These are phyloP conservation scores for Xylariaceae sp. DNA, from an alignment of 2,329 filamentous ascomycete species.

Conservation along the genomic window DNA sequence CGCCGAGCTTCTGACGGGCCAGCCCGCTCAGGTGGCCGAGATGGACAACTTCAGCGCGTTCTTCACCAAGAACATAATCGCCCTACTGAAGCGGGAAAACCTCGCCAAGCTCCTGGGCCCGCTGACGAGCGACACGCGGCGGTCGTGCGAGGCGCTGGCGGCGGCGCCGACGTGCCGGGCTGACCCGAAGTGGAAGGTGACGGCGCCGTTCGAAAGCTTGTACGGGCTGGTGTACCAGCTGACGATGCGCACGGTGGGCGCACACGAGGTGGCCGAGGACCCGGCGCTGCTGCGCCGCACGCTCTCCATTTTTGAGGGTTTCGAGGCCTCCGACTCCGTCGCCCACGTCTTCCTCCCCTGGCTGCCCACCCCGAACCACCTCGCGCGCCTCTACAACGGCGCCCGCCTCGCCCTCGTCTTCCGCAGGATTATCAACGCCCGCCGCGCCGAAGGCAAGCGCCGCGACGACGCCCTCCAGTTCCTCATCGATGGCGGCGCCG, in stretches of 20 bases:
- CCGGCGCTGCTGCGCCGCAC: conserved; percentile 44
- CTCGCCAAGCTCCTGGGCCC: conserved; percentile 22
- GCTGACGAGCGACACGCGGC: conserved; percentile 43
- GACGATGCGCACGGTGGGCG: conserved; percentile 59
- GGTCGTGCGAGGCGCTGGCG: conserved; percentile 42
- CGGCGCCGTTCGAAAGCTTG: conserved; percentile 57
- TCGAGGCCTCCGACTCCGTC: conserved; percentile 49
- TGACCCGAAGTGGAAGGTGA: conserved; percentile 37
- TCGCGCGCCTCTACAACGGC: conserved; percentile 49
- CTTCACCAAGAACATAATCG: conserved; percentile 38
- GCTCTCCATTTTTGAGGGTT: conserved; percentile 48
- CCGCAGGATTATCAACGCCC: conserved; percentile 48
- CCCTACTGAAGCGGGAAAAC: conserved; percentile 42
- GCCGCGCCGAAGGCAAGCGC: conserved; percentile 45
- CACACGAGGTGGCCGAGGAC: conserved; percentile 55
- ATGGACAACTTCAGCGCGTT: conserved; percentile 29
- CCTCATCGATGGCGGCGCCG: conserved; percentile 55
- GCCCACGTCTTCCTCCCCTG: conserved; percentile 55
- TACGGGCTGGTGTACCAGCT: conserved; percentile 57
- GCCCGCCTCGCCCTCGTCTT: conserved; percentile 52
- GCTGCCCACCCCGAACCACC: conserved; percentile 48
- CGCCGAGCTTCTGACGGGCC: conserved; percentile 29
- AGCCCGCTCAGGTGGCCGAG: conserved; percentile 15
- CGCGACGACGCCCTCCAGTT: conserved; percentile 56
- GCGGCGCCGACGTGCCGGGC: conserved; percentile 17